Evolutionary conservation across 2,329 filamentous ascomycete species (phyloP).

Genomic region (Drechslerella dactyloides): DNA sequence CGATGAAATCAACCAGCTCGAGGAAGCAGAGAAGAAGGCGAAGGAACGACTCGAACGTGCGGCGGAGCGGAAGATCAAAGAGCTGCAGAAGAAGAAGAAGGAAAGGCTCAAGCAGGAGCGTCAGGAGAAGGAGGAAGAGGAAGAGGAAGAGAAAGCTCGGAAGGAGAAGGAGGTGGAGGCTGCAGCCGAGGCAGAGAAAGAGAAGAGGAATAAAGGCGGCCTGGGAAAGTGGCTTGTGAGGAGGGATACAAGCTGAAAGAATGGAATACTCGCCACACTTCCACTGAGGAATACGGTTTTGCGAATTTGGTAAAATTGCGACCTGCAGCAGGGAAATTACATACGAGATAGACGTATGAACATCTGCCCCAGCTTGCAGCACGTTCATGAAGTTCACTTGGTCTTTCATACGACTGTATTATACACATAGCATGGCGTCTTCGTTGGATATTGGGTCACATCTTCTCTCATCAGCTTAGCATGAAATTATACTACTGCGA

Average conservation of each 20-base stretch:
- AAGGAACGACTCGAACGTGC: constrained; percentile 63
- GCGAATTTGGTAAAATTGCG: not conserved
- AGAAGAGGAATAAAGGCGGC: constrained; percentile 53
- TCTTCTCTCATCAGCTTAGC: no score
- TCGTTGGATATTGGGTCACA: no score
- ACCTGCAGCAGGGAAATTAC: no score
- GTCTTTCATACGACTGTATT: no score
- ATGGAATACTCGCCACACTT: no score
- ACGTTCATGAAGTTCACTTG: no score
- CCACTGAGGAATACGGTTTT: constrained; percentile 53
- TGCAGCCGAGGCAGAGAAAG: constrained; percentile 65
- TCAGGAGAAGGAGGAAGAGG: constrained; percentile 60
- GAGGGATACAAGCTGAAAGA: constrained; percentile 56
- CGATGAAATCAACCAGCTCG: constrained; percentile 67
- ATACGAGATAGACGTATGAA: no score
- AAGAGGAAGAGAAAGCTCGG: constrained; percentile 58
- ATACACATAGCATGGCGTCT: no score
- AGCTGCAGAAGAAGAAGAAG: constrained; percentile 57
- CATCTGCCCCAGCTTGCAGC: no score
- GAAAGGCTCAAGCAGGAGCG: constrained; percentile 61
- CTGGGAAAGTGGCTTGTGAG: constrained; percentile 60
- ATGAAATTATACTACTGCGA: no score
- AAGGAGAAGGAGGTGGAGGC: constrained; percentile 58
- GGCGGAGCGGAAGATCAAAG: constrained; percentile 57
- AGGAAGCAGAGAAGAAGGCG: constrained; percentile 73